A percentile compares a stretch with the other conserved stretches of the same genome.
phyloP scores from a whole-genome alignment of 805 yeast species.

The Danielia reshetovae region DNA sequence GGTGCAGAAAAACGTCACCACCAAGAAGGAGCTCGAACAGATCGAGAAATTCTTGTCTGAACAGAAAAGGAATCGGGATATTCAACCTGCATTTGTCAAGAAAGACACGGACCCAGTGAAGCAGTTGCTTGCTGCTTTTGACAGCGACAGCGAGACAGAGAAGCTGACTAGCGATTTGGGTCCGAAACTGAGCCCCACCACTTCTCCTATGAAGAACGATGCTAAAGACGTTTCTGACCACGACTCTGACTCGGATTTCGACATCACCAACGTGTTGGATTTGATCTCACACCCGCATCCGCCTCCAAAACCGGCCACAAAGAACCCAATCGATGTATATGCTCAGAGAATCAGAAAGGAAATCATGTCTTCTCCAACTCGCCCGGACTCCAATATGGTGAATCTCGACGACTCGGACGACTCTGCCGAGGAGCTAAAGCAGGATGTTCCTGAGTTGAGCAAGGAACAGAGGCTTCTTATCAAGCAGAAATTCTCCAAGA shows the following conservation, averaged over 20 bases:
- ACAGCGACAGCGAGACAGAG: constrained; percentile 20
- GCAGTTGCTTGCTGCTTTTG: constrained; percentile 31
- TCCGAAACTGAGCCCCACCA: constrained; percentile 26
- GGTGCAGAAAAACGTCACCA: constrained; percentile 12
- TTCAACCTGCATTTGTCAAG: constrained; percentile 28
- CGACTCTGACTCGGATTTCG: constrained; percentile 10
- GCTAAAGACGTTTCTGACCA: neutral
- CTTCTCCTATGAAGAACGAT: constrained; percentile 25
- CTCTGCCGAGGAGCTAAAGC: constrained; percentile 8
- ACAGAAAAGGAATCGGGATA: constrained; percentile 28
- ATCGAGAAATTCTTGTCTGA: constrained; percentile 31
- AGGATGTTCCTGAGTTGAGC: constrained; percentile 26
- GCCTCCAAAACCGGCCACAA: constrained; percentile 8
- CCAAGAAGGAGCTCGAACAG: constrained; percentile 26
- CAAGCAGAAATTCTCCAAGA: constrained; percentile 29
- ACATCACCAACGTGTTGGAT: constrained; percentile 8
- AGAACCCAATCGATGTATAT: constrained; percentile 31
- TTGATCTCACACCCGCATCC: constrained; percentile 5
- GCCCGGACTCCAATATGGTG: constrained; percentile 13
- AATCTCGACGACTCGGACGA: constrained; percentile 30
- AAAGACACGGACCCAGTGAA: constrained; percentile 27
- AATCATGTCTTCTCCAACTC: constrained; percentile 25
- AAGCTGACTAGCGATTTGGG: constrained; percentile 8
- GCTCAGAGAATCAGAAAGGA: constrained; percentile 28
- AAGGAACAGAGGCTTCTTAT: constrained; percentile 30